Conservation (phyloP, 108 stramenopile genomes). For the Pseudonitzschia delicatissima region DNA sequence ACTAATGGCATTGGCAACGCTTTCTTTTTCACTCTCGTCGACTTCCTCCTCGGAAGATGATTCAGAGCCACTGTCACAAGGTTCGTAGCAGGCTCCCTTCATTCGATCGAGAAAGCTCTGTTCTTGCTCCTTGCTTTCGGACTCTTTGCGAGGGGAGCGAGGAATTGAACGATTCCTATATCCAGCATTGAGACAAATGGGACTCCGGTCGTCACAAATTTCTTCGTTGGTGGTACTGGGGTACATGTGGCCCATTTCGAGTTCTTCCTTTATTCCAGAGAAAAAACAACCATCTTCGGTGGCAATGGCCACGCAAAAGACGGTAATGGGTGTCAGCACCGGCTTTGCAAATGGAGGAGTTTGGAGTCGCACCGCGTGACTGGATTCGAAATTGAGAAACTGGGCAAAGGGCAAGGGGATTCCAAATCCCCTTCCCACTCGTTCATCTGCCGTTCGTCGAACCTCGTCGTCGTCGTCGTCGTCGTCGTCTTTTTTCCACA, state of each 20-base stretch:
- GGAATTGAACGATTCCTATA: constrained; percentile 1
- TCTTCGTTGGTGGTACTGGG: constrained; percentile 38
- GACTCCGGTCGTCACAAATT: constrained; percentile 51
- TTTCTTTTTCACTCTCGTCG: constrained; percentile 1
- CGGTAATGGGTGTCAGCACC: constrained; percentile 59
- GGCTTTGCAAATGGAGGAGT: constrained; percentile 74
- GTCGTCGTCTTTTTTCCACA: constrained; percentile 12
- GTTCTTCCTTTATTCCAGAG: constrained; percentile 59
- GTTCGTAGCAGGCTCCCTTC: too few relatives aligned
- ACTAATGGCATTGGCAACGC: constrained; percentile 30
- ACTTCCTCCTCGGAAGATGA: background rate
- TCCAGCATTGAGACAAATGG: constrained; percentile 57
- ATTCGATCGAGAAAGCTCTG: too few relatives aligned
- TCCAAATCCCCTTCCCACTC: background rate
- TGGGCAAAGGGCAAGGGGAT: constrained; percentile 41
- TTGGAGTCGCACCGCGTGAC: constrained; percentile 62
- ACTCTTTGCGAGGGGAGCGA: background rate
- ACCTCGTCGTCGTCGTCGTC: background rate
- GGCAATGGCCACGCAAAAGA: constrained; percentile 75
- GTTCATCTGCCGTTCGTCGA: too few relatives aligned
- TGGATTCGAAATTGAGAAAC: constrained; percentile 66
- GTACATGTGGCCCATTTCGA: constrained; percentile 80
- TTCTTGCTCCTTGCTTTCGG: background rate
- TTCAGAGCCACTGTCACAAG: too few relatives aligned
- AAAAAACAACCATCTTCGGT: constrained; percentile 88